Evolutionary conservation across 1,284 basidiomycete genomes (phyloP), one percentile per base, ranked within the genome.

Genomic region (Veloporphyrellus conicus): DNA sequence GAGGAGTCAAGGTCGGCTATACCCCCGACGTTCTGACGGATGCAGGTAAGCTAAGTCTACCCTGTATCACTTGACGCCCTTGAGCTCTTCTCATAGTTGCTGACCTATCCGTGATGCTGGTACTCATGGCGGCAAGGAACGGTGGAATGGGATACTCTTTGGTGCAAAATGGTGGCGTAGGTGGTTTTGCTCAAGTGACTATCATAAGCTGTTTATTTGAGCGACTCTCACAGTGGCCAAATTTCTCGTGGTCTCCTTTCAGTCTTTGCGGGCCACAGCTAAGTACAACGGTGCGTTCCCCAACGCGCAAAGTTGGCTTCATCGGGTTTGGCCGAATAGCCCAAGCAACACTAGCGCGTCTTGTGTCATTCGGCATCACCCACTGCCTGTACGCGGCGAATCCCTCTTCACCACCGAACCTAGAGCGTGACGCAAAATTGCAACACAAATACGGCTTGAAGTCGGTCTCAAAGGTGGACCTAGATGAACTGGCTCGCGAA

Each of bases 241-340:
- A 69, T 37, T 78, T 78, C 47, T 77, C 78, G 4, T 97, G 93
- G 90, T 74, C 82, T 1, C 94, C 93, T 0, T 92, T 87, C 62
- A 68, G 72, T 10, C 80, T 91, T 55, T 89, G 84, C 55, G 92
- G 91, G 0, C 86, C 84, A 1, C 87, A 91, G 62, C 67, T 90
- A 6, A 84, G 83, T 64, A 68, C 79, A 0, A 75, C 77, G 1
- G 59, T 68, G 1, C 65, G 75, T 34, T 72, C 78, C 10, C 75
- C 76, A 3, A 73, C 64, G 1, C 78, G 85, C 48, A 93, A 84
- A 2, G 79, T 86, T 4, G 93, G 93, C 0, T 95, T 98, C 71
- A 72, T 97, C 27, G 94, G 95, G 8, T 97, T 97, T 59, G 95
- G 94, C 6, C 84, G 93, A 38, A 96, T 95, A 56, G 82, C 90